Percentiles rank a stretch among this genome's conserved stretches.
Evolutionary conservation across 805 yeast species (phyloP).

Genomic region (Geotrichum ghanense): DNA sequence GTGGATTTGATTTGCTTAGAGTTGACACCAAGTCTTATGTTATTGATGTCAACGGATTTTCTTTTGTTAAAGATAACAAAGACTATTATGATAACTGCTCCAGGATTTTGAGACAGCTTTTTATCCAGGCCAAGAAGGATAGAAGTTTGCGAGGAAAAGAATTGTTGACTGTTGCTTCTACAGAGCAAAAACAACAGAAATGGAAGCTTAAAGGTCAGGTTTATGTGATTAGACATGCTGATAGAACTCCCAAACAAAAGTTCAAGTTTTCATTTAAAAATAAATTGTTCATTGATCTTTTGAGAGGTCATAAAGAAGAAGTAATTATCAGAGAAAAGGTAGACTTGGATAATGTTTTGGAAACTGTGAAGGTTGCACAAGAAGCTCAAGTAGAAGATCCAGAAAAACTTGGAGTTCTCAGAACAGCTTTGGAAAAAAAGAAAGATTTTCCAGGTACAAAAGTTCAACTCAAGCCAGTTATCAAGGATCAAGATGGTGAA

Average conservation of each 20-base stretch:
- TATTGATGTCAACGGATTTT: conserved; percentile 96
- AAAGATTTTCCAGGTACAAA: conserved; percentile 91
- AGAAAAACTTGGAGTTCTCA: conserved; percentile 61
- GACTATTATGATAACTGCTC: conserved; percentile 81
- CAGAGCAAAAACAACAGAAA: conserved; percentile 64
- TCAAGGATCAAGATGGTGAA: conserved; percentile 42
- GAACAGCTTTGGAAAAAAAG: conserved; percentile 79
- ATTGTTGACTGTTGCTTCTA: conserved; percentile 31
- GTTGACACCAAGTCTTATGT: conserved; percentile 84
- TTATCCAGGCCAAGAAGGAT: conserved; percentile 43
- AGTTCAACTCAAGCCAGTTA: conserved; percentile 84
- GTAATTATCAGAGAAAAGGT: conserved; percentile 86
- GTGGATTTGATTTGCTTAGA: conserved; percentile 91
- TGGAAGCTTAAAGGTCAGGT: conserved; percentile 96
- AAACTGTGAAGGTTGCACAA: conserved; percentile 73
- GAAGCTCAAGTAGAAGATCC: conserved; percentile 60
- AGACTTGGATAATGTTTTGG: conserved; percentile 75
- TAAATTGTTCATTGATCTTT: conserved; percentile 69
- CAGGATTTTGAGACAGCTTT: conserved; percentile 60
- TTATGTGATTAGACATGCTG: conserved; percentile 90
- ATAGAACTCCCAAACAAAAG: conserved; percentile 96
- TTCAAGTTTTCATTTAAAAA: conserved; percentile 90
- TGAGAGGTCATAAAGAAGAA: conserved; percentile 93
- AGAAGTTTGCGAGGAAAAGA: conserved; percentile 7
- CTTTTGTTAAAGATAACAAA: conserved; percentile 87